Conservation (phyloP, 805 yeast species). For the Kodamaea kakaduensis region DNA sequence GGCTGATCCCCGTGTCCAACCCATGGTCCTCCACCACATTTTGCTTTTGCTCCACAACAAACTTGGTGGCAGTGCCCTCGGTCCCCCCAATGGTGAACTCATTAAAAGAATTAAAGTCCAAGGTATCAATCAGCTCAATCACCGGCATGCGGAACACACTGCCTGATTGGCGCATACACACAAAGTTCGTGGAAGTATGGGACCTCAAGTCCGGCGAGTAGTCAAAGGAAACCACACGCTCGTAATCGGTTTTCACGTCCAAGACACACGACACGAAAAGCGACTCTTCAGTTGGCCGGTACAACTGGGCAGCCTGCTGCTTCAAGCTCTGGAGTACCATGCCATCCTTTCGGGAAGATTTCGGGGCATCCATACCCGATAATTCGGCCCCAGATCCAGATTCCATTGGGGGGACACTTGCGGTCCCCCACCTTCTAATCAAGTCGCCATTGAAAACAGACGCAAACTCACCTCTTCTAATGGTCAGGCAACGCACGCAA, state of each 20-base stretch:
- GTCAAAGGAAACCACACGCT: constrained; percentile 81
- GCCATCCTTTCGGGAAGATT: constrained; percentile 8
- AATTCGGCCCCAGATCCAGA: background rate
- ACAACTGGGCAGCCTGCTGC: constrained; percentile 34
- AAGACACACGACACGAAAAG: constrained; percentile 72
- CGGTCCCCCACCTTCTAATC: constrained; percentile 78
- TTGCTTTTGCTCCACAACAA: constrained; percentile 21
- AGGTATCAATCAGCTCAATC: constrained; percentile 57
- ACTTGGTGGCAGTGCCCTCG: constrained; percentile 47
- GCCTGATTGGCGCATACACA: constrained; percentile 91
- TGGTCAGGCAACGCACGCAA: constrained; percentile 65
- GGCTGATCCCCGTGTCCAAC: constrained; percentile 3
- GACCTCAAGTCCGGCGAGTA: constrained; percentile 56
- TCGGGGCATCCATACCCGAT: background rate
- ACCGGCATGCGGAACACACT: constrained; percentile 78
- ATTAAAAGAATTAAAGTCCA: constrained; percentile 65
- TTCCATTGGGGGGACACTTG: constrained; percentile 42
- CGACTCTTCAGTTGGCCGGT: constrained; percentile 46
- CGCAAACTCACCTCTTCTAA: constrained; percentile 67
- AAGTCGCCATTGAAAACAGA: constrained; percentile 75
- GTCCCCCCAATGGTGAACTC: constrained; percentile 61
- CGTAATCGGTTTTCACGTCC: constrained; percentile 72
- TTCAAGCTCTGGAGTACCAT: constrained; percentile 24
- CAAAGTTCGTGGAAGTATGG: constrained; percentile 56
- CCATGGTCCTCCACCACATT: background rate